Percentiles rank a stretch among this genome's conserved stretches.
Conservation (phyloP, 345 rosid genomes). For the Noccaea bulbosa region DNA sequence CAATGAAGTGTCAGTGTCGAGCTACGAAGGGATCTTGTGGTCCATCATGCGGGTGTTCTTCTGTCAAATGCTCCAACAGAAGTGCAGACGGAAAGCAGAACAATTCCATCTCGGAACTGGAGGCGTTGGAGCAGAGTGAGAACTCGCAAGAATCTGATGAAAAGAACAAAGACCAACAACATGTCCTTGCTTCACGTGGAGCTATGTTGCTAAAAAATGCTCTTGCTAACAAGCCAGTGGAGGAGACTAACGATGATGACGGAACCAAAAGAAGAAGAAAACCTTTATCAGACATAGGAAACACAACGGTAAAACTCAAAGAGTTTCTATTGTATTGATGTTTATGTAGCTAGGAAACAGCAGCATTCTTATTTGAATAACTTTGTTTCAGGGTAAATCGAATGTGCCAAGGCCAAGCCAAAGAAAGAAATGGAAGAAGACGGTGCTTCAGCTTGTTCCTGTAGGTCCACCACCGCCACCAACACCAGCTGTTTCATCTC, state of each 20-base stretch:
- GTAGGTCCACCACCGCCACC: constrained; percentile 47
- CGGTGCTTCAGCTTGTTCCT: constrained; percentile 74
- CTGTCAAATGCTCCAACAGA: constrained; percentile 70
- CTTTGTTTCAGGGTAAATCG: constrained; percentile 63
- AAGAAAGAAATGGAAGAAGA: constrained; percentile 84
- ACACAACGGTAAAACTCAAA: constrained; percentile 48
- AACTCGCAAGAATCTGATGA: constrained; percentile 49
- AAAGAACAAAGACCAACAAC: constrained; percentile 30
- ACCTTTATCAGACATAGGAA: constrained; percentile 86
- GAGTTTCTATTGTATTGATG: background rate
- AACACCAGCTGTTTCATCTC: constrained; percentile 42
- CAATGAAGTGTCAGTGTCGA: constrained; percentile 79
- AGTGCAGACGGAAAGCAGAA: constrained; percentile 22
- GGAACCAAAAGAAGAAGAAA: constrained; percentile 56
- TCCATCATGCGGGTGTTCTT: constrained; percentile 66
- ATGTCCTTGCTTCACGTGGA: constrained; percentile 69
- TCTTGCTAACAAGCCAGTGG: constrained; percentile 51
- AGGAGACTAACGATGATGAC: constrained; percentile 48
- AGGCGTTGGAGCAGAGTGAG: constrained; percentile 18
- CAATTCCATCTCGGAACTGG: constrained; percentile 40
- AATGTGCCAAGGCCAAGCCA: constrained; percentile 65
- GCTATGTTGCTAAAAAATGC: constrained; percentile 85
- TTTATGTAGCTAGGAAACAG: background rate
- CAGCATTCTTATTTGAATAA: constrained; percentile 2
- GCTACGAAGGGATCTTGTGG: constrained; percentile 68